These are phyloP conservation scores for Poterioochromonas sp. DNA, from an alignment of 352 stramenopile genomes.

Conservation along the genomic window DNA sequence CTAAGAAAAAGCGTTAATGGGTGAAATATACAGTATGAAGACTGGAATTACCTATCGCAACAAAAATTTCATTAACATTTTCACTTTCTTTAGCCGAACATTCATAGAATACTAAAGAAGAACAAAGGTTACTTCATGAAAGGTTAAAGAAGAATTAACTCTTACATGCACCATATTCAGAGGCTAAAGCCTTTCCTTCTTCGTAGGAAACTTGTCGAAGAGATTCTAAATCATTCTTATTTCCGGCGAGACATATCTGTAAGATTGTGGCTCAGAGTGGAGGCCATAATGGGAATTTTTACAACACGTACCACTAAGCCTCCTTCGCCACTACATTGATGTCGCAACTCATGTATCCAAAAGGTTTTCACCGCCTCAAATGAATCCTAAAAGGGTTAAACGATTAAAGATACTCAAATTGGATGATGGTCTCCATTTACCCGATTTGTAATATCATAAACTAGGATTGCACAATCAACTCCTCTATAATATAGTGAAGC, in stretches of 20 bases:
- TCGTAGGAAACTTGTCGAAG: not conserved
- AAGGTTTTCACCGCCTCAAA: conserved; percentile 10
- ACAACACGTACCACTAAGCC: not conserved
- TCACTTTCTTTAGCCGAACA: conserved; percentile 97
- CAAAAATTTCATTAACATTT: conserved; percentile 98
- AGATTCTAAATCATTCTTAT: not conserved
- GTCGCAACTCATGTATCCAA: conserved; percentile 12
- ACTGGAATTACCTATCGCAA: conserved; percentile 40
- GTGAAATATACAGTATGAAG: conserved; percentile 79
- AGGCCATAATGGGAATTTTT: not conserved
- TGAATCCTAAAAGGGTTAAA: not conserved
- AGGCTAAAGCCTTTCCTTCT: not conserved
- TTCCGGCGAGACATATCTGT: conserved; percentile 1
- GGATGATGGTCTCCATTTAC: no score
- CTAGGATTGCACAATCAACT: conserved; percentile 86
- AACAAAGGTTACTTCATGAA: no score
- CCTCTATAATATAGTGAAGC: conserved; percentile 97
- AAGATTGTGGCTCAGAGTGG: not conserved
- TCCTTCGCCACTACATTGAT: not conserved
- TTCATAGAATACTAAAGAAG: conserved; percentile 50
- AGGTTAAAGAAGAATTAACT: no score
- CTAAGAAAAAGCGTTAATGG: no score
- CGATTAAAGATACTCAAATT: not conserved
- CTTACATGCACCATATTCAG: not conserved
- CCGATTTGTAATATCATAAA: conserved; percentile 88